Evolutionary conservation across 768 basidiomycete genomes (phyloP), one percentile per base, ranked within the genome.

Genomic region (Termitomyces eurrhizus): DNA sequence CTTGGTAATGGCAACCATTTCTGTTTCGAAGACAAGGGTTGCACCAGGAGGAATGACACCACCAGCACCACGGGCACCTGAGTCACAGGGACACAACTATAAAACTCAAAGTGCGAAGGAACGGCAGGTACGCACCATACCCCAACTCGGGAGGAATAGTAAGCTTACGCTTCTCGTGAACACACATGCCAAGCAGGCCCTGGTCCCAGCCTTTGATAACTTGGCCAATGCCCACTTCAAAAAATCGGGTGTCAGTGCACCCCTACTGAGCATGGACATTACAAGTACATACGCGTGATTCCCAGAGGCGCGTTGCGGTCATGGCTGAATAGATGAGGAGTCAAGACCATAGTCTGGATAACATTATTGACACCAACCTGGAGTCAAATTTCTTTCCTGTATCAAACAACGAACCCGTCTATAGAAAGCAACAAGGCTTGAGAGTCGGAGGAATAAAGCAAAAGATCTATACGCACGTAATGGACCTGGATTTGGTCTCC

Each of bases 381-480:
- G 93, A 95, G 73, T 98, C 95, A 67, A 98, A 98, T 71, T 95
- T 90, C 60, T 82, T 81, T 8, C 93, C 93, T 54, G 80, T 85
- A 11, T 81, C 73, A 65, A 86, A 86, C 54, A 98, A 73, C 9
- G 82, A 95, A 4, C 95, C 95, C 4, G 92, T 93, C 85, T 95
- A 37, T 12, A 52, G 72, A 56, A 2, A 24, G 7, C 24, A 26
- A 35, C 29, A 11, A 56, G 8, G 6, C 14, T 39, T 12, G 13
- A 55, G 55, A 41, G 5, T 35, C 7, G 29, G 11, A 39, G 1
- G 35, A 35, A 52, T 13, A 24, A 33, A 41, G 9, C n/a, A 26
- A 29, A 29, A 44, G 18, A 6, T 39, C 70, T 18, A 13, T 41
- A 71, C 74, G 56, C 71, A 93, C 91, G 67, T 93, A 93, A 82